Evolutionary conservation across 192 early-diverging fungal species (phyloP).

Genomic region (Podila epigama): DNA sequence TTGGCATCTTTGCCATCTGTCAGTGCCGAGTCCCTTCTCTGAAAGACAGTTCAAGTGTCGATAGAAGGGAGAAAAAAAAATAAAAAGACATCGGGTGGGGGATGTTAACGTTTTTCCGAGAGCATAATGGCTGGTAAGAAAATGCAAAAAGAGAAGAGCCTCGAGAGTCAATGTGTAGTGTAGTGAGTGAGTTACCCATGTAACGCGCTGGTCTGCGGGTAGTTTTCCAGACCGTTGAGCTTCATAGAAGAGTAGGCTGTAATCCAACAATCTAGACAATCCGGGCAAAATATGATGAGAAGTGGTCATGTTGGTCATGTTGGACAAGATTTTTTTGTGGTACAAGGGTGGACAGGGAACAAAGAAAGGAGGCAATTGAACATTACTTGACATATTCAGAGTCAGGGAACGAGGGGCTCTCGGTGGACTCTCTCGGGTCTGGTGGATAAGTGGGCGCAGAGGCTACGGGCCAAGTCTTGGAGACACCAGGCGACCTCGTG

Average conservation of each 20-base stretch:
- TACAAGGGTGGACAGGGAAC: not conserved
- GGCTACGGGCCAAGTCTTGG: not conserved
- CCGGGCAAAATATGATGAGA: not conserved
- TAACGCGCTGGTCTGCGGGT: constrained; percentile 56
- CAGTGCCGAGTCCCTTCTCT: constrained; percentile 53
- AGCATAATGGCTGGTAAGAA: not conserved
- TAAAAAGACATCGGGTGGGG: not conserved
- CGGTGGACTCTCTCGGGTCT: not conserved
- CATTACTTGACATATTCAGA: constrained; percentile 51
- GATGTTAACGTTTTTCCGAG: not conserved
- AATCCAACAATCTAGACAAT: constrained; percentile 48
- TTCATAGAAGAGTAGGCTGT: constrained; percentile 62
- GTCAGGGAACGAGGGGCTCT: constrained; percentile 32
- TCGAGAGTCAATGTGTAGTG: not conserved
- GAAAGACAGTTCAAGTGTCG: too few relatives aligned
- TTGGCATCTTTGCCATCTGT: constrained; percentile 50
- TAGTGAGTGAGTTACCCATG: constrained; percentile 44
- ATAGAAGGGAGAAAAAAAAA: not conserved
- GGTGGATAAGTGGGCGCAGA: not conserved
- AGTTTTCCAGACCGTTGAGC: constrained; percentile 62
- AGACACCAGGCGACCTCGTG: not conserved
- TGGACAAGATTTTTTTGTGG: not conserved
- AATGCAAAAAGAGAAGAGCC: not conserved
- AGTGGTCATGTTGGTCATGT: not conserved
- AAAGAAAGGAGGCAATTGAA: too few relatives aligned